These are phyloP conservation scores for Colletotrichum theobromicola DNA, from an alignment of 2,329 filamentous ascomycete genomes.

Conservation along the genomic window DNA sequence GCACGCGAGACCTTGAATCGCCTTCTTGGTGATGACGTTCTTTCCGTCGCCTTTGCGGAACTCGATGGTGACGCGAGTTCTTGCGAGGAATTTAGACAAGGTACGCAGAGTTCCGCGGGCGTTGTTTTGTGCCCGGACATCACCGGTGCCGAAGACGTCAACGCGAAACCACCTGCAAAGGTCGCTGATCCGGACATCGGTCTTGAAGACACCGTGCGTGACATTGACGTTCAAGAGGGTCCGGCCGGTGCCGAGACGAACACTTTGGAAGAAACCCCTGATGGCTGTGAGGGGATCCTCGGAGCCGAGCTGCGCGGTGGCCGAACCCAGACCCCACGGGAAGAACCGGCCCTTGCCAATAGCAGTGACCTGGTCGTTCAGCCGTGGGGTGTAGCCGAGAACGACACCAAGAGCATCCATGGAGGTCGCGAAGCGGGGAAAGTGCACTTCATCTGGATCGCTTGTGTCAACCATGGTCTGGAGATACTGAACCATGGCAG, in stretches of 20 bases:
- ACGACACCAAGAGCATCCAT: conserved; percentile 60
- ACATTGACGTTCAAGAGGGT: conserved; percentile 62
- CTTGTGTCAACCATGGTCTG: conserved; percentile 43
- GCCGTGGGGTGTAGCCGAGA: conserved; percentile 49
- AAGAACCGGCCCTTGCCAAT: conserved; percentile 57
- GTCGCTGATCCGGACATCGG: conserved; percentile 36
- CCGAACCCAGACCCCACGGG: conserved; percentile 37
- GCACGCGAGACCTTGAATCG: conserved; percentile 31
- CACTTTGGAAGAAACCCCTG: conserved; percentile 62
- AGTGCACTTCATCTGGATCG: conserved; percentile 37
- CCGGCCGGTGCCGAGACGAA: conserved; percentile 57
- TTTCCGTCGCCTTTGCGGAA: conserved; percentile 27
- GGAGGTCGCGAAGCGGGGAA: conserved; percentile 53
- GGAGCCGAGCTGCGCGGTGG: conserved; percentile 29
- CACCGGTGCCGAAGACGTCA: conserved; percentile 7
- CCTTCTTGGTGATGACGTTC: conserved; percentile 22
- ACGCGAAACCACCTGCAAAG: conserved; percentile 5
- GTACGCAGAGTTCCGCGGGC: conserved; percentile 25
- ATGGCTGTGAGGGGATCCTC: conserved; percentile 43
- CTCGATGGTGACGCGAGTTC: conserved; percentile 41
- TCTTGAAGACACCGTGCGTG: conserved; percentile 57
- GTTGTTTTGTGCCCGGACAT: not conserved
- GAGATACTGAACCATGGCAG: conserved; percentile 49
- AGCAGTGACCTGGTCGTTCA: conserved; percentile 38
- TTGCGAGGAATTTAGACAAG: conserved; percentile 42